Evolutionary conservation across 345 rosid species (phyloP).

Genomic region (Camelina sativa): DNA sequence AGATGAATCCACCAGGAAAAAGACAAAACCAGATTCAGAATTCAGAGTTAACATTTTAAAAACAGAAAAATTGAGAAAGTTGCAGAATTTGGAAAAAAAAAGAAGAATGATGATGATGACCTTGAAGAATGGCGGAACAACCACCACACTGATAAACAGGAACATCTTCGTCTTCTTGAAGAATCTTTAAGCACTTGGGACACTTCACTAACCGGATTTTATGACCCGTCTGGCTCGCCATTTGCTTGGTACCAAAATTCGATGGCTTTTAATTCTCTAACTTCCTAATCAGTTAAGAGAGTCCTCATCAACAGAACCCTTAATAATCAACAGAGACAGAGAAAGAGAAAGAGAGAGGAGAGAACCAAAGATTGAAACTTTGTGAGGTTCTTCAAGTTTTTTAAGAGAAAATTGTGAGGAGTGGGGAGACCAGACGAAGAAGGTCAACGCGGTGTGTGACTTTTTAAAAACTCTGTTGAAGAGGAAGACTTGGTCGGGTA

Average conservation of each 20-base stretch:
- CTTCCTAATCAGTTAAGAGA: constrained; percentile 7
- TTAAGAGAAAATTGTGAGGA: not conserved
- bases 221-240: constrained; percentile 46
- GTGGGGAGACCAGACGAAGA: constrained; percentile 23
- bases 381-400: constrained; percentile 4
- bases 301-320: constrained; percentile 1
- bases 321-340: not conserved
- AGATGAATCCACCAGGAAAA: not conserved
- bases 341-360: not conserved
- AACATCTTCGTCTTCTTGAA: constrained; percentile 61
- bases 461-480: constrained; percentile 1
- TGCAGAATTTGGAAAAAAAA: not conserved
- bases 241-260: constrained; percentile 40
- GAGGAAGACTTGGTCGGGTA: not conserved
- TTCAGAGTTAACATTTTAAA: not conserved
- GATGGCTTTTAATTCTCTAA: not conserved
- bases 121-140: constrained; percentile 65
- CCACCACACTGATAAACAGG: constrained; percentile 74
- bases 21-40: constrained; percentile 20
- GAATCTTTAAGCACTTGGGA: constrained; percentile 65
- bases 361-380: constrained; percentile 18
- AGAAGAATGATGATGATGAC: constrained; percentile 42
- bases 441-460: constrained; percentile 38
- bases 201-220: constrained; percentile 69
- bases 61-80: constrained; percentile 22